Evolutionary conservation across 805 yeast genomes (phyloP), one percentile per base, ranked within the genome.

Genomic region (Ogataea chonburiensis): DNA sequence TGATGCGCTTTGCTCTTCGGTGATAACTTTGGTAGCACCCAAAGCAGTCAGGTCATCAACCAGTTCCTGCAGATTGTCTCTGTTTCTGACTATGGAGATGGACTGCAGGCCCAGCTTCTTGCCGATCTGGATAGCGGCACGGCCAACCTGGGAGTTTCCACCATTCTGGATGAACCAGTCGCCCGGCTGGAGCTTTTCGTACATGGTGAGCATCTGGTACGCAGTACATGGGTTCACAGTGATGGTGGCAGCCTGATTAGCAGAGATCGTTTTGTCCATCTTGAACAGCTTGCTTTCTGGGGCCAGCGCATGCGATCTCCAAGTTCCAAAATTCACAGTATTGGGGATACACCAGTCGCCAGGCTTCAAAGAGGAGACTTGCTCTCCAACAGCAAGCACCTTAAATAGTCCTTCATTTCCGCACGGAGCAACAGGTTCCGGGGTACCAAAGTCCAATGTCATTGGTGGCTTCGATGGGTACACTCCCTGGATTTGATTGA

Each of bases 121-220:
- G 19, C 86, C 96, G 36, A 93, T 75, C 62, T 93, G 99, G 31
- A 87, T 73, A 6, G 95, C 98, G 50, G 84, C 80, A 49, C 87
- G 79, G 5, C 96, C 96, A 8, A 93, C 99, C 18, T 93, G 95
- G 6, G 96, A 86, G 48, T 87, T 93, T 22, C 96, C 98, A 20
- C 96, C 98, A 53, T 91, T 93, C 64, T 93, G 98, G 44, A 93
- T 79, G 45, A 93, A 76, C 95, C 96, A 93, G 59, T 89, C 89
- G 13, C 86, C 86, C 2, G 77, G 73, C 40, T 67, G 60, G 52
- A 83, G 63, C 37, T 75, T 68, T 34, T 65, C 75, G 58, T 77
- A 84, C 60, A 81, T 74, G 12, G 82, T 77, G 44, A 91, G 79
- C 85, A 93, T 75, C 61, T 86, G 85, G 53, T 79, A 86, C 0